Conservation (phyloP, 495 filamentous ascomycete genomes). For the Penicillium taxi region DNA sequence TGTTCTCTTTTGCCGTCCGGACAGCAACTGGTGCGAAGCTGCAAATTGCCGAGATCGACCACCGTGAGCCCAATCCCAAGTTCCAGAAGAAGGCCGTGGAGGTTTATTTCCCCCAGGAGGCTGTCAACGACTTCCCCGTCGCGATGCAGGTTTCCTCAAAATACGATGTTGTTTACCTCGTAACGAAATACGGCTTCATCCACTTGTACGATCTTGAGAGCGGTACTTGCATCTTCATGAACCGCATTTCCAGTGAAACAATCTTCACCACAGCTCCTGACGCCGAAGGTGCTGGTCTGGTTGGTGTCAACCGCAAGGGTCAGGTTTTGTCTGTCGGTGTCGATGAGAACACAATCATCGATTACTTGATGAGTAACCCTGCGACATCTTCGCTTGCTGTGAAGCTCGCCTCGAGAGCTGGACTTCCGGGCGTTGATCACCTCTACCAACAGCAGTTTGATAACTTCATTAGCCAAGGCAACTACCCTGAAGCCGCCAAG, state of each 20-base stretch:
- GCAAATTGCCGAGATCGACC: slow-evolving; percentile 96
- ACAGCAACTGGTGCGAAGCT: slow-evolving; percentile 84
- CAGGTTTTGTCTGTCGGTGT: slow-evolving; percentile 91
- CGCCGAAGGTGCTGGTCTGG: slow-evolving; percentile 72
- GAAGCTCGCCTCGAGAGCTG: slow-evolving; percentile 89
- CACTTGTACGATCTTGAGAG: slow-evolving; percentile 97
- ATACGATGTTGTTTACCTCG: slow-evolving; percentile 92
- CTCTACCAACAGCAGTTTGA: slow-evolving; percentile 92
- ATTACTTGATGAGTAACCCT: slow-evolving; percentile 90
- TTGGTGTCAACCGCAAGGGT: slow-evolving; percentile 95
- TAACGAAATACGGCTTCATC: slow-evolving; percentile 99
- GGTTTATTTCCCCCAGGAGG: slow-evolving; percentile 94
- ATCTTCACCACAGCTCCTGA: slow-evolving; percentile 92
- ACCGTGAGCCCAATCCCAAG: slow-evolving; percentile 72
- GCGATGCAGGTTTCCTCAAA: slow-evolving; percentile 94
- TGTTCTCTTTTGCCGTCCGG: slow-evolving; percentile 95
- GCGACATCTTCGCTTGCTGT: slow-evolving; percentile 85
- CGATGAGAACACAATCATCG: slow-evolving; percentile 82
- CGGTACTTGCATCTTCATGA: slow-evolving; percentile 98
- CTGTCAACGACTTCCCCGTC: slow-evolving; percentile 93
- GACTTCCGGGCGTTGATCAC: slow-evolving; percentile 89
- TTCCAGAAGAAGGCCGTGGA: slow-evolving; percentile 95
- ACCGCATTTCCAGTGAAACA: slow-evolving; percentile 97
- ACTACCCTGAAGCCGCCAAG: slow-evolving; percentile 84
- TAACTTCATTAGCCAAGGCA: slow-evolving; percentile 62